A percentile compares a stretch with the other conserved stretches of the same genome.
These are phyloP conservation scores for Linum tenue DNA, from an alignment of 345 rosid species.

Conservation along the genomic window DNA sequence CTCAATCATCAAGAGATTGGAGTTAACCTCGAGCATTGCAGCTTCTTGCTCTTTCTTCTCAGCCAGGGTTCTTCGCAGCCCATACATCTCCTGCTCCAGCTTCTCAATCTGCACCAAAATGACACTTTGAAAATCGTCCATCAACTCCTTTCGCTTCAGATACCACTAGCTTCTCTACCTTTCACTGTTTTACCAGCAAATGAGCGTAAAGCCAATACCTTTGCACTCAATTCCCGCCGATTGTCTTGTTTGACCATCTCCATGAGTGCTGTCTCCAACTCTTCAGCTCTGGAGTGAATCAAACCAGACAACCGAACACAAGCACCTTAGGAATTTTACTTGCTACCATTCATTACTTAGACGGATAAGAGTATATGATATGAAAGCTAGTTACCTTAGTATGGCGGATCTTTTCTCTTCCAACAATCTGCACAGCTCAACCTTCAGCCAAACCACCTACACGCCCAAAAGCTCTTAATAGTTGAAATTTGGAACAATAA, in stretches of 20 bases:
- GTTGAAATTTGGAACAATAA: conserved; percentile 40
- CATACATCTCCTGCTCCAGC: conserved; percentile 57
- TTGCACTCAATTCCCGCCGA: conserved; percentile 59
- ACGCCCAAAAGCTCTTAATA: conserved; percentile 31
- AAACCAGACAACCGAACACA: conserved; percentile 8
- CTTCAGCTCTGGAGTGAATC: conserved; percentile 60
- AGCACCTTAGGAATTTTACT: background rate
- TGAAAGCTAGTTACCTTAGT: conserved; percentile 50
- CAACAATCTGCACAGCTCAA: conserved; percentile 69
- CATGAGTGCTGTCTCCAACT: conserved; percentile 85
- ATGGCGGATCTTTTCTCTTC: conserved; percentile 82
- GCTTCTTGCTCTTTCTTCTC: conserved; percentile 86
- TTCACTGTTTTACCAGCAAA: background rate
- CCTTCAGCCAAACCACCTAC: conserved; percentile 91
- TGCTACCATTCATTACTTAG: conserved; percentile 10
- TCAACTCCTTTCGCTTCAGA: background rate
- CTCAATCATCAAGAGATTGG: background rate
- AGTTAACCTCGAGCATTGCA: conserved; percentile 67
- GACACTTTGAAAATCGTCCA: background rate
- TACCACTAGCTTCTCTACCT: background rate
- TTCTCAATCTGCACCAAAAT: conserved; percentile 50
- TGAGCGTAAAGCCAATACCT: conserved; percentile 33
- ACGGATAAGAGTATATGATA: conserved; percentile 1
- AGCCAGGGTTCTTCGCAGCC: conserved; percentile 45
- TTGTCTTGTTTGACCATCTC: conserved; percentile 93